Evolutionary conservation across 1,284 basidiomycete genomes (phyloP).

Genomic region (Cryptococcus wingfieldii): DNA sequence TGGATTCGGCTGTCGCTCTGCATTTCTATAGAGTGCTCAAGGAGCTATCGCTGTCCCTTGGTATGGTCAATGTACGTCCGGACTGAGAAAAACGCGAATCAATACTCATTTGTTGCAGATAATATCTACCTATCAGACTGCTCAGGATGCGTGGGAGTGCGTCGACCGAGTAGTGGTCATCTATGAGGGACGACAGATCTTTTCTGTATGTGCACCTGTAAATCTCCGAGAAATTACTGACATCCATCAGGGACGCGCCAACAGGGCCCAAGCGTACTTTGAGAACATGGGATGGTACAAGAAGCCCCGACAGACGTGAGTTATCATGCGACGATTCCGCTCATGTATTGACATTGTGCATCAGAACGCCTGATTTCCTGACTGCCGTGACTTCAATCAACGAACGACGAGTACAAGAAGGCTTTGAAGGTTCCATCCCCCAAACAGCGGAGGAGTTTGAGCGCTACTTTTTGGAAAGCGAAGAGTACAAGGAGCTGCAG

Average conservation of each 20-base stretch:
- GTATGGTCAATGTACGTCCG: neutral
- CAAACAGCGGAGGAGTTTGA: neutral
- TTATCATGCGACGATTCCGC: neutral
- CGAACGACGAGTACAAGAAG: neutral
- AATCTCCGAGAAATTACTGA: neutral
- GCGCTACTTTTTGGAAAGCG: neutral
- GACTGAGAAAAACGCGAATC: neutral
- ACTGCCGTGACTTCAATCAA: neutral
- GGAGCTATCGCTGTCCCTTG: neutral
- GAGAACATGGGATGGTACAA: neutral
- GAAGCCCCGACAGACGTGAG: neutral
- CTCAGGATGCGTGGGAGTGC: neutral
- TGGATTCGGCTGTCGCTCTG: constrained; percentile 76
- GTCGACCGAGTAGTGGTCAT: neutral
- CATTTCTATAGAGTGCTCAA: neutral
- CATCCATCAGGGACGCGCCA: neutral
- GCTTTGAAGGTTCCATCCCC: neutral
- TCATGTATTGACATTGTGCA: too few species aligned
- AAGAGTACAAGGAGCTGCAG: neutral
- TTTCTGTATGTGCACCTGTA: neutral
- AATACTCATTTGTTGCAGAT: neutral
- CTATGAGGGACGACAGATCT: neutral
- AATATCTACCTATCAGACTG: neutral
- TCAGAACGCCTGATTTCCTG: neutral
- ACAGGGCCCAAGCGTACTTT: neutral